Evolutionary conservation across 441 rosid species (phyloP), one percentile per base, ranked within the genome.

Genomic region (Corymbia calophylla): DNA sequence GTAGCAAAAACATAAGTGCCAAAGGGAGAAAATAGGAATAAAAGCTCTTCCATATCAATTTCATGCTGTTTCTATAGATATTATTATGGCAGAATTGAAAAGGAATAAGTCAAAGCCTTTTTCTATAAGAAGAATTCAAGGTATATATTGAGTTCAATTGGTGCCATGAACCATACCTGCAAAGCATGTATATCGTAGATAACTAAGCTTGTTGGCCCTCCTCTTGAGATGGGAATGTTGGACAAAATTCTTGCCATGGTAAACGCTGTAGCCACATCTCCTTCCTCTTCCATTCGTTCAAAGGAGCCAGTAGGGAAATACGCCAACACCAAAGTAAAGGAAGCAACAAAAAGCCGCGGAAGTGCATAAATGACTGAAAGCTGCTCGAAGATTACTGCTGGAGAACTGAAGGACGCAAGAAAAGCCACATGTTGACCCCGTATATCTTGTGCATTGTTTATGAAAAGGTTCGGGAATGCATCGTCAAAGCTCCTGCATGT

Each of bases 251-350:
- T 96, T 1, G 99, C 99, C 99, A 98, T 95, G 91, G 99, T 96
- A 91, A 98, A 97, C 8, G 99, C 99, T 91, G 99, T 98, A 35
- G 99, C 99, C 53, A 98, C 99, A 91, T 98, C 99, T 58, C 99
- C 99, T 93, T 98, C 99, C 89, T 97, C 99, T 91, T 98, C 99
- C 99, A 98, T 98, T 89, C 99, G 94, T 94, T 98, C 99, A 60
- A 98, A 97, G 88, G 99, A 96, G 80, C 99, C 99, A 86, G 99
- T 98, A 16, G 99, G 99, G 90, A 98, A 98, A 95, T 97, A 98
- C 44, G 99, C 99, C 89, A 98, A 92, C 29, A 98, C 99, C 94
- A 98, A 93, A 2, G 98, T 95, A 93, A 98, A 98, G 68, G 99
- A 98, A 47, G 99, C 97, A 9, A 97, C 99, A 91, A 98, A 98